Base-by-base conservation (phyloP, 768 basidiomycete genomes). In the Scleroderma citrinum region DNA sequence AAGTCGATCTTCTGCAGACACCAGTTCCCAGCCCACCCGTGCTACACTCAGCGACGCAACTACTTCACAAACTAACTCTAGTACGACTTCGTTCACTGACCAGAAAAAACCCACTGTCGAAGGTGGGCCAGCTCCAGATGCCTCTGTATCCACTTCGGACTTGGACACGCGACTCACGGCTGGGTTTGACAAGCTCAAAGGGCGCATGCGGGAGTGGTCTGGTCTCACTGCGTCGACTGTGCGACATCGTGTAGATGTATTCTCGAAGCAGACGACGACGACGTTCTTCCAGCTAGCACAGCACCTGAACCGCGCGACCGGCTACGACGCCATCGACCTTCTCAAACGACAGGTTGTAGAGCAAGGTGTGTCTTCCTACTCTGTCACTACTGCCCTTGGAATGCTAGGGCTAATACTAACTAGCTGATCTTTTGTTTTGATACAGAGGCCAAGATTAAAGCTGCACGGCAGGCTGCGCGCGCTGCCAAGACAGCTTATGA, bases 311-410 rank as follows among this genome's bases (percentile, higher is more conserved):
- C 82, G 79, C 51, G 81, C 89, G 19, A 93, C 94, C 8, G 96
- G 96, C 0, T 99, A 99, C 58, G 86, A 87, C 54, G 82, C 84
- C 59, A 94, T 96, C 35, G 92, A 96, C 56, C 76, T 75, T 14
- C 67, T 95, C 51, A 92, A 94, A 67, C 69, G 71, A 53, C 76
- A 74, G 38, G 92, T 96, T 17, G 85, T 80, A 36, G 77, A 80
- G 42, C 85, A 88, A 74, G 95, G 96, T 94, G 62, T 52, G 2
- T 32, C 30, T 44, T 3, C 76, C 71, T 48, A 31, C 41, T 46
- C 45, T 44, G 21, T 44, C 34, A 34, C 14, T 42, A 23, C 16
- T 2, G 26, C 26, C 26, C 26, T 29, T 29, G 4, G 26, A 5
- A 29, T 29, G 8, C 26, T 8, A 8, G 26, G 26, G 26, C 26